These are phyloP conservation scores for Eleusine indica DNA, from an alignment of 176 grass and related monocot species.

Conservation along the genomic window DNA sequence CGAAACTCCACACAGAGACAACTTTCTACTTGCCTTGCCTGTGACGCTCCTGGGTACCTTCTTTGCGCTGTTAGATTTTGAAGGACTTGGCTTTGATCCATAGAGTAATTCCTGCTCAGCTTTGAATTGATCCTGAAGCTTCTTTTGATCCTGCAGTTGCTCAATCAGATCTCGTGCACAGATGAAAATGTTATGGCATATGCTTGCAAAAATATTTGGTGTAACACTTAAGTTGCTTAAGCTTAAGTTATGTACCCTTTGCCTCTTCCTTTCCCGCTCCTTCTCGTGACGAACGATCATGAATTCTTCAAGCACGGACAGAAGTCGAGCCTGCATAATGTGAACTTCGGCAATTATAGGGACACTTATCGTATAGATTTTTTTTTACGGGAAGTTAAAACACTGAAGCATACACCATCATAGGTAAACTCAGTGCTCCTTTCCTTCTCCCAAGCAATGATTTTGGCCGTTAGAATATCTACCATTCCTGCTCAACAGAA, in stretches of 20 bases:
- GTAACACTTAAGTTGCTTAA: background rate
- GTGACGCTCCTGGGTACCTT: conserved; percentile 42
- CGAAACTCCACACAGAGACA: conserved; percentile 48
- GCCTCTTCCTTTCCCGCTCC: conserved; percentile 71
- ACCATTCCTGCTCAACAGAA: conserved; percentile 57
- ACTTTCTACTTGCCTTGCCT: conserved; percentile 39
- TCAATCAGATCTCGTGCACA: background rate
- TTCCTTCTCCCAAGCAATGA: conserved; percentile 65
- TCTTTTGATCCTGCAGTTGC: conserved; percentile 72
- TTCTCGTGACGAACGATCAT: conserved; percentile 67
- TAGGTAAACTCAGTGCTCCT: conserved; percentile 58
- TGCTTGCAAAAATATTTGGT: background rate
- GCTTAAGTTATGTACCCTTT: conserved; percentile 47
- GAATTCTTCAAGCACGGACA: conserved; percentile 74
- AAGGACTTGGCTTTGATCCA: conserved; percentile 80
- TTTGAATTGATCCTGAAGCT: conserved; percentile 66
- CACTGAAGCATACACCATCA: conserved; percentile 55
- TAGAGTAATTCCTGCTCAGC: conserved; percentile 71
- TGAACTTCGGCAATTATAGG: background rate
- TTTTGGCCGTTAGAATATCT: conserved; percentile 56
- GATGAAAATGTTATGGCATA: background rate
- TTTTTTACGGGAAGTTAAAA: too few species aligned
- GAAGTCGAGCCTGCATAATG: conserved; percentile 53
- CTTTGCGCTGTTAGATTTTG: conserved; percentile 58
- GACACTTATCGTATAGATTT: background rate